Evolutionary conservation across 345 rosid genomes (phyloP).

Genomic region (Arabidopsis arenosa): DNA sequence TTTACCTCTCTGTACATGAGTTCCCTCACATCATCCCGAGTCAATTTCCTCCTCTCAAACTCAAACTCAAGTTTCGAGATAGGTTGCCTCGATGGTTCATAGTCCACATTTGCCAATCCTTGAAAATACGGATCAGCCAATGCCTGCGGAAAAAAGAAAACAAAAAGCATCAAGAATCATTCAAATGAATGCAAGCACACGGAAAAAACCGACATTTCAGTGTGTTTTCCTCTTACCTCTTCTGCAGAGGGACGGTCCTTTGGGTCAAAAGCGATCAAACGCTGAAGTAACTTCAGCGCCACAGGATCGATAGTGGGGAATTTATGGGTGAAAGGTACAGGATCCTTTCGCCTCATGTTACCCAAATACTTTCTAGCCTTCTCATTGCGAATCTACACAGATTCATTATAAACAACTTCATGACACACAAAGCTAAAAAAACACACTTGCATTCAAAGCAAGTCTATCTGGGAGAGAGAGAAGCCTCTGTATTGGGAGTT

Average conservation of each 20-base stretch:
- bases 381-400: slow-evolving; percentile 87
- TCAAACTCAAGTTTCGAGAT: slow-evolving; percentile 91
- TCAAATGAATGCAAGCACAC: not conserved
- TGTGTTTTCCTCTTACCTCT: slow-evolving; percentile 60
- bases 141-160: slow-evolving; percentile 58
- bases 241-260: slow-evolving; percentile 93
- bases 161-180: slow-evolving; percentile 27
- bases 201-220: not conserved
- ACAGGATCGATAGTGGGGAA: slow-evolving; percentile 72
- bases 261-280: slow-evolving; percentile 93
- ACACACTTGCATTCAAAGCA: slow-evolving; percentile 42
- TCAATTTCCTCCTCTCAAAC: slow-evolving; percentile 85
- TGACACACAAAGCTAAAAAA: slow-evolving; percentile 31
- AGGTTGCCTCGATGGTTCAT: slow-evolving; percentile 79
- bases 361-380: slow-evolving; percentile 90
- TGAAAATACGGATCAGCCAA: slow-evolving; percentile 88
- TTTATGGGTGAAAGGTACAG: slow-evolving; percentile 63
- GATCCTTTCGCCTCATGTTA: slow-evolving; percentile 74
- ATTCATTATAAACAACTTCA: slow-evolving; percentile 40
- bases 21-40: slow-evolving; percentile 83
- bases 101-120: slow-evolving; percentile 71
- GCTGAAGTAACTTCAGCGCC: slow-evolving; percentile 80
- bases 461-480: slow-evolving; percentile 44
- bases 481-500: slow-evolving; percentile 42
- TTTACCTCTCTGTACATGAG: slow-evolving; percentile 94